A percentile compares a stretch with the other conserved stretches of the same genome.
These are phyloP conservation scores for Ichthyophonus hoferi DNA, from an alignment of 208 protist genomes.

Conservation along the genomic window DNA sequence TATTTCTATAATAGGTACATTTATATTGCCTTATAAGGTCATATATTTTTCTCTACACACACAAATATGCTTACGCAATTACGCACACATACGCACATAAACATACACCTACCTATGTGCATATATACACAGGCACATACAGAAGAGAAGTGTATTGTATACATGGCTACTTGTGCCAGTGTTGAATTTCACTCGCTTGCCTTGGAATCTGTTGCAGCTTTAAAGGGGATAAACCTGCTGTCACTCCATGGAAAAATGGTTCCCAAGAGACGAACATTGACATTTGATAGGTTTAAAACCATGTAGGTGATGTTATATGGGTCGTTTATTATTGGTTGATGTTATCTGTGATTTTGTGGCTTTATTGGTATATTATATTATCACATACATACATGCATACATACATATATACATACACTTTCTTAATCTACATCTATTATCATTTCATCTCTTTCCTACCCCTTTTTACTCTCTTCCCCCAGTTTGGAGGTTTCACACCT, in stretches of 20 bases:
- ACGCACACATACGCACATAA: conserved; percentile 5
- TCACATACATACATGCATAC: background rate
- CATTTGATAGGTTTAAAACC: conserved; percentile 16
- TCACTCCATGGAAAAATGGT: conserved; percentile 68
- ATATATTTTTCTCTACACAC: too few relatives aligned
- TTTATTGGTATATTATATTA: too few relatives aligned
- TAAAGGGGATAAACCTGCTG: conserved; percentile 39
- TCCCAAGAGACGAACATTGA: conserved; percentile 40
- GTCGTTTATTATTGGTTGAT: too few relatives aligned
- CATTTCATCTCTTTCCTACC: too few relatives aligned
- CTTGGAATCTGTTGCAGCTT: background rate
- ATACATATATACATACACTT: conserved; percentile 59
- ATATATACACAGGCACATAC: background rate
- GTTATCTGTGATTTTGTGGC: too few relatives aligned
- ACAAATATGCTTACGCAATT: background rate
- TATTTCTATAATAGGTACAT: too few relatives aligned
- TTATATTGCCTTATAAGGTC: too few relatives aligned
- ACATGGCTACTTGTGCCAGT: conserved; percentile 68
- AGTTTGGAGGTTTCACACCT: too few relatives aligned
- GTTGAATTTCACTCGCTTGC: conserved; percentile 61
- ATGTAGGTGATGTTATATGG: too few relatives aligned
- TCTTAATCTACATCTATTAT: too few relatives aligned
- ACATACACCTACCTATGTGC: background rate
- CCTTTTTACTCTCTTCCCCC: too few relatives aligned
- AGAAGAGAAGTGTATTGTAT: conserved; percentile 67